Evolutionary conservation across 345 rosid species (phyloP), one percentile per base, ranked within the genome.

Genomic region (Eucalyptus curtisii): DNA sequence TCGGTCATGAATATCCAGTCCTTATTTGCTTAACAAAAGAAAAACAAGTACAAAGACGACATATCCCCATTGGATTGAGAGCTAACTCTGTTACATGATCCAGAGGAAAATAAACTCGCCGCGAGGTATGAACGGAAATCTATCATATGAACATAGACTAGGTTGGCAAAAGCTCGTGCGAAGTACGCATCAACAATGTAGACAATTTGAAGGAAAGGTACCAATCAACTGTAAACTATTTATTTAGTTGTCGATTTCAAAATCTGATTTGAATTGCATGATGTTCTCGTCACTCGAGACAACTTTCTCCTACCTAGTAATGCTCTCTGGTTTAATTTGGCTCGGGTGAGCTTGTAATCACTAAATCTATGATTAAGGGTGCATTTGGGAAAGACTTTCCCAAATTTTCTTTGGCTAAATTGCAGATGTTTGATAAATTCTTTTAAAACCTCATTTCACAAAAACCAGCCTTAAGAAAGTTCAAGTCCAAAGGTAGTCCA

Each of bases 311-410:
- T 20, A 5, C 24, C 30, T 2, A 10, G 13, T 71, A 37, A 71
- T 71, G 27, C 14, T 19, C 42, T 37, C 4, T 5, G 1, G 45
- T 37, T 40, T 11, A 71, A 71, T 71, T 20, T 10, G 14, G 4
- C 25, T 6, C 1, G 0, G 1, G 7, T 10, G 27, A 7, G 45
- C 14, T 22, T 1, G 7, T 37, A 19, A 71, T 6, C 1, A 14
- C 13, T 0, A 5, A 0, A 71, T 20, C 27, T 27, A 37, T 15
- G 8, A 14, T 17, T 31, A 13, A 19, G 25, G 4, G 1, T 52
- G 57, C 24, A 52, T 52, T 52, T 52, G 4, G 5, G 4, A 52
- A 52, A 68, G 24, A 10, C 10, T 52, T 52, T 52, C 24, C 2
- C 57, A 52, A 52, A 52, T 1, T 52, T 19, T 52, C 10, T 19